phyloP scores from a whole-genome alignment of 192 early-diverging fungal genomes.

The Linnemannia zychae region DNA sequence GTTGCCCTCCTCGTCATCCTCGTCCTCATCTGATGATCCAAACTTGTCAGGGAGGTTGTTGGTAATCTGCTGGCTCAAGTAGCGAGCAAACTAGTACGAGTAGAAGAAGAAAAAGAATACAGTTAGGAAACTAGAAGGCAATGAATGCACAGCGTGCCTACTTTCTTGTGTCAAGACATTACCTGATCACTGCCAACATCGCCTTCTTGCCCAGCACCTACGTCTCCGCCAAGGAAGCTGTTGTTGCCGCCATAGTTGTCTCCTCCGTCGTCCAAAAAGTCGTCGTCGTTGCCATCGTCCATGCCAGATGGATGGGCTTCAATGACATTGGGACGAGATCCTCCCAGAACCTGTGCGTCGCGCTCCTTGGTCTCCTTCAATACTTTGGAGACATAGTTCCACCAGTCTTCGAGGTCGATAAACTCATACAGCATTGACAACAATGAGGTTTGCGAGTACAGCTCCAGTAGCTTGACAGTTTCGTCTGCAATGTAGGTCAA shows the following conservation, averaged over 20 bases:
- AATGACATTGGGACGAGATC: conserved; percentile 59
- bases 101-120: conserved; percentile 10
- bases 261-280: conserved; percentile 66
- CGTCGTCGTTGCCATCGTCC: conserved; percentile 61
- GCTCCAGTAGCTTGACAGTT: conserved; percentile 88
- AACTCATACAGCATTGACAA: conserved; percentile 39
- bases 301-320: conserved; percentile 45
- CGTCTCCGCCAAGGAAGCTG: conserved; percentile 65
- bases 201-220: conserved; percentile 62
- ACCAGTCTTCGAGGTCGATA: conserved; percentile 64
- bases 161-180: too few relatives aligned
- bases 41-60: conserved; percentile 80
- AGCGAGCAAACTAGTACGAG: conserved; percentile 72
- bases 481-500: conserved; percentile 97
- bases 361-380: conserved; percentile 54
- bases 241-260: conserved; percentile 64
- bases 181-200: conserved; percentile 75
- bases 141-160: too few relatives aligned
- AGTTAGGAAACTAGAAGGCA: not conserved
- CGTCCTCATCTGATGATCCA: conserved; percentile 74
- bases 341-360: conserved; percentile 59
- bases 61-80: conserved; percentile 77
- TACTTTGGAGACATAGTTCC: conserved; percentile 60
- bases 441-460: conserved; percentile 46
- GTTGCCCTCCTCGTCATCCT: conserved; percentile 64